These are phyloP conservation scores for Hemileia vastatrix DNA, from an alignment of 1,284 basidiomycete genomes.

Conservation along the genomic window DNA sequence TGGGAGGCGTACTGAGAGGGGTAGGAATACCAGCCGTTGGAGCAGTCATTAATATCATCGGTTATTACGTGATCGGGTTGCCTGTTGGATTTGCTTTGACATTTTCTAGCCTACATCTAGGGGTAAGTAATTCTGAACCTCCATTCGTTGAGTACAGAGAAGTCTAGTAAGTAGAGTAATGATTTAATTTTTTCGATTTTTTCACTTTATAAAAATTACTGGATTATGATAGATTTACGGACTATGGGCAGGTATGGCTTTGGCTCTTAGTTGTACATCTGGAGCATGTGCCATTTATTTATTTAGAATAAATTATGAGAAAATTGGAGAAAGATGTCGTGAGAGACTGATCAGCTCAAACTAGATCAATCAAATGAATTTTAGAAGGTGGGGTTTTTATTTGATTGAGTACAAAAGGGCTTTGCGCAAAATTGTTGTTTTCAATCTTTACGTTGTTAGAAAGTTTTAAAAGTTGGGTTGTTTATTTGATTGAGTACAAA, in stretches of 20 bases:
- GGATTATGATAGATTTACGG: not conserved
- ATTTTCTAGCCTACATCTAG: not conserved
- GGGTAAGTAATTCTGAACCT: not conserved
- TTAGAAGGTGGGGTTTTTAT: too few species aligned
- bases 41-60: constrained; percentile 3
- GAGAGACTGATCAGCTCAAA: too few species aligned
- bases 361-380: too few species aligned
- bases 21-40: constrained; percentile 10
- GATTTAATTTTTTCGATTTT: not conserved
- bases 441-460: too few species aligned
- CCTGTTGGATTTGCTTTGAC: constrained; percentile 7
- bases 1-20: constrained; percentile 6
- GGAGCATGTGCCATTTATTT: not conserved
- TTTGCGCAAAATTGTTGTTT: too few species aligned
- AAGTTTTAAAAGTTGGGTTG: too few species aligned
- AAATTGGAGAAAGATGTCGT: too few species aligned
- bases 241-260: constrained; percentile 6
- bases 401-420: too few species aligned
- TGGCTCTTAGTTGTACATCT: constrained; percentile 2
- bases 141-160: not conserved
- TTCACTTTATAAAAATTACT: not conserved
- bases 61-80: constrained; percentile 9
- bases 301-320: not conserved
- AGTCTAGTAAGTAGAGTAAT: not conserved
- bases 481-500: too few species aligned